These are phyloP conservation scores for Penicillium egyptiacum DNA, from an alignment of 495 filamentous ascomycete genomes.

Conservation along the genomic window DNA sequence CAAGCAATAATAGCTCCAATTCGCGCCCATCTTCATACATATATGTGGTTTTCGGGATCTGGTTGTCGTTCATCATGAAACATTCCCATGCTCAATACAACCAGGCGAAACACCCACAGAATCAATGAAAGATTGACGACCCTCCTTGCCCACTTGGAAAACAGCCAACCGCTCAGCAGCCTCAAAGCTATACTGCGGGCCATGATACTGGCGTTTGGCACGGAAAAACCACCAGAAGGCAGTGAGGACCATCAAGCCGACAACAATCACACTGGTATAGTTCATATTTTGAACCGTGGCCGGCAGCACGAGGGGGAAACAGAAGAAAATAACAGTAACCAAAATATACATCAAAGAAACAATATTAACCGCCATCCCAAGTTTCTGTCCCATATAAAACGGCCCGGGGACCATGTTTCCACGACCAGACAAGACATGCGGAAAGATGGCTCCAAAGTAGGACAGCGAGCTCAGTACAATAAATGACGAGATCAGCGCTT, in stretches of 20 bases:
- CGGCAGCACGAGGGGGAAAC: conserved; percentile 62
- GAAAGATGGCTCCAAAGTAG: conserved; percentile 69
- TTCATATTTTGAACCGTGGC: conserved; percentile 62
- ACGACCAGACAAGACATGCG: conserved; percentile 62
- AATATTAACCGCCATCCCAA: conserved; percentile 57
- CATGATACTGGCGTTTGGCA: conserved; percentile 31
- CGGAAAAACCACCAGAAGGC: conserved; percentile 36
- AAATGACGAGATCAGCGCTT: conserved; percentile 69
- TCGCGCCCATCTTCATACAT: background rate
- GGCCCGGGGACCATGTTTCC: conserved; percentile 64
- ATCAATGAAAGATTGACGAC: conserved; percentile 28
- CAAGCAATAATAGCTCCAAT: background rate
- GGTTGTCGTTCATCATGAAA: conserved; percentile 10
- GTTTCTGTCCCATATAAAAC: conserved; percentile 62
- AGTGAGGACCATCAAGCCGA: conserved; percentile 49
- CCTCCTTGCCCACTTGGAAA: conserved; percentile 27
- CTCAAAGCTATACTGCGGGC: conserved; percentile 36
- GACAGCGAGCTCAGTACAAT: conserved; percentile 72
- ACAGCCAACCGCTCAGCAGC: conserved; percentile 30
- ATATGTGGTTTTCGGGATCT: background rate
- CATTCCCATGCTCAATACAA: conserved; percentile 12
- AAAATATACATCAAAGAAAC: conserved; percentile 60
- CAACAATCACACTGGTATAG: conserved; percentile 63
- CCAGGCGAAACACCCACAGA: conserved; percentile 11
- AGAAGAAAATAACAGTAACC: conserved; percentile 69